phyloP scores from a whole-genome alignment of 2,329 filamentous ascomycete species.

The Fusarium sublunatum region DNA sequence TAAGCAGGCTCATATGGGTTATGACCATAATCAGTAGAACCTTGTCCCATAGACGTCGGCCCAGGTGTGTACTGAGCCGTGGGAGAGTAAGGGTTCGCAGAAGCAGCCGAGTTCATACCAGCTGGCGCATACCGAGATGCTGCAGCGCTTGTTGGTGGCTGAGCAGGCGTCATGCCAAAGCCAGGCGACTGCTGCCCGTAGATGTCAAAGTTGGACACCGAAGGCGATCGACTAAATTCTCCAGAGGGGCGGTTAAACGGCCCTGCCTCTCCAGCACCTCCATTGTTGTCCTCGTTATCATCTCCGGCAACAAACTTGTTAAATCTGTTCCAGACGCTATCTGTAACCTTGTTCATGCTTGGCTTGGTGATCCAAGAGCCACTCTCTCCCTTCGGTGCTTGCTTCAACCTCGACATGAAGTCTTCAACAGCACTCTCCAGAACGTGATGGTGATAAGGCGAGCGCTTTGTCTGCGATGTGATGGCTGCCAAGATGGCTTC shows the following conservation, averaged over 20 bases:
- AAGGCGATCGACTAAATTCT: slow-evolving; percentile 79
- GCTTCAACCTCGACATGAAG: slow-evolving; percentile 82
- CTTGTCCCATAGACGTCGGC: slow-evolving; percentile 45
- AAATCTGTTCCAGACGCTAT: slow-evolving; percentile 89
- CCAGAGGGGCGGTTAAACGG: slow-evolving; percentile 85
- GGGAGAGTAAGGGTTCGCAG: slow-evolving; percentile 49
- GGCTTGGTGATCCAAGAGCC: slow-evolving; percentile 94
- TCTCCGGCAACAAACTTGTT: slow-evolving; percentile 97
- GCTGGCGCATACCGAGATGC: slow-evolving; percentile 55
- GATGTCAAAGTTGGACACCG: slow-evolving; percentile 76
- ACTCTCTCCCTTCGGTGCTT: slow-evolving; percentile 83
- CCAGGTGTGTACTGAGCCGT: slow-evolving; percentile 64
- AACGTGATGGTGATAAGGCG: slow-evolving; percentile 83
- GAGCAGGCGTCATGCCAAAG: slow-evolving; percentile 46
- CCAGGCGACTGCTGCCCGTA: slow-evolving; percentile 68
- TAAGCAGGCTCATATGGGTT: slow-evolving; percentile 54
- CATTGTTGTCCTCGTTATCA: slow-evolving; percentile 82
- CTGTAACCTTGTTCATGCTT: slow-evolving; percentile 95
- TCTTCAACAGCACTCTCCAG: slow-evolving; percentile 85
- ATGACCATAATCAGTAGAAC: slow-evolving; percentile 48
- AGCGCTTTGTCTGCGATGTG: slow-evolving; percentile 82
- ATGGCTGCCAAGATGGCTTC: slow-evolving; percentile 83
- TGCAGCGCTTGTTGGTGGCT: slow-evolving; percentile 51
- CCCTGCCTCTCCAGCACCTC: slow-evolving; percentile 72
- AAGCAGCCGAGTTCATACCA: slow-evolving; percentile 26